phyloP scores from a whole-genome alignment of 225 moss, liverwort and hornwort species.

The Asterella californica region DNA sequence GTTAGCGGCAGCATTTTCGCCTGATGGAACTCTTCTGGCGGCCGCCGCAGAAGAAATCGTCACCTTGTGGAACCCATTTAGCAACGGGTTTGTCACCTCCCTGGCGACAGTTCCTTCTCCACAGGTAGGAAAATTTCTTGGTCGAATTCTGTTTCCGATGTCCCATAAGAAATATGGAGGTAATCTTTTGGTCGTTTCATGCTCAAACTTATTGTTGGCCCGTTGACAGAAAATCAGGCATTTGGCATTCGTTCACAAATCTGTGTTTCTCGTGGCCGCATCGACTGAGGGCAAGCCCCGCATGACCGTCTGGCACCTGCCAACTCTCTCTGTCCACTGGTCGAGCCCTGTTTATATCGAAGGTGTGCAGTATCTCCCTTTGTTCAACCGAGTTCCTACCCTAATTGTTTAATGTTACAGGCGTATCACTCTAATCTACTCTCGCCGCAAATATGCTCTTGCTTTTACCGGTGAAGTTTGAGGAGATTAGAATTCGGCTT shows the following conservation, averaged over 20 bases:
- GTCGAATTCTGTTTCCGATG: background rate
- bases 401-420: background rate
- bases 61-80: conserved; percentile 84
- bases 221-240: conserved; percentile 36
- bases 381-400: background rate
- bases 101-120: conserved; percentile 42
- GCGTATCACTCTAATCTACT: background rate
- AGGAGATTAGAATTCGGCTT: background rate
- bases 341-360: conserved; percentile 50
- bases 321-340: conserved; percentile 66
- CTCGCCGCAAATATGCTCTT: background rate
- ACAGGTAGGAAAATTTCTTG: conserved; percentile 23
- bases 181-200: background rate
- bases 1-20: conserved; percentile 68
- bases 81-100: conserved; percentile 68
- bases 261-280: conserved; percentile 66
- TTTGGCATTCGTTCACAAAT: conserved; percentile 67
- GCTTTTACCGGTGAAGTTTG: background rate
- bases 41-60: conserved; percentile 69
- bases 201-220: background rate
- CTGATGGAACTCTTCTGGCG: conserved; percentile 75
- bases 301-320: conserved; percentile 73
- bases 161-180: background rate
- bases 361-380: conserved; percentile 21
- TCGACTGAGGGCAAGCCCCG: conserved; percentile 49